Evolutionary conservation across 75 land plant genomes (phyloP), one percentile per base, ranked within the genome.

Genomic region (Sequoiadendron giganteum): DNA sequence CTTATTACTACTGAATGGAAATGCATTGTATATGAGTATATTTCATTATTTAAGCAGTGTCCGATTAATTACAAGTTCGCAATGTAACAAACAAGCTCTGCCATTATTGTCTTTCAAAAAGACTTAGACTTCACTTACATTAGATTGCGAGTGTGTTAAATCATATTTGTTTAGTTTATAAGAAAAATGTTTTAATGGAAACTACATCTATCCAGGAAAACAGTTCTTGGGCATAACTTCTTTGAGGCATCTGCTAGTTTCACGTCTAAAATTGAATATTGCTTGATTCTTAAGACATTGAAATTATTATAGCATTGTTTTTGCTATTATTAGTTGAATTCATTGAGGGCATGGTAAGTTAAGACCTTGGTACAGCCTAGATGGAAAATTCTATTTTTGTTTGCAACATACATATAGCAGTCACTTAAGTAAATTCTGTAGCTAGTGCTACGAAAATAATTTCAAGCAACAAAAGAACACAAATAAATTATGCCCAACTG

Each of bases 71-170:
- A 2, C 49, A 43, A 81, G 45, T 25, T 28, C 10, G 21, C 49
- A 81, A 81, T 43, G 49, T 21, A 81, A 43, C 83, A 81, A 82
- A 47, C 11, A 82, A 82, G 30, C 47, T 82, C 34, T 82, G 30
- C 32, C 52, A 45, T 14, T 47, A 45, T 47, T n/a, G 21, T 11
- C 84, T 82, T 82, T 47, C 47, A 10, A 47, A 82, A 28, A 43
- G 47, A 79, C 47, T 9, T 42, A 42, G 47, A 39, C 45, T 40
- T 79, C n/a, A 79, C 45, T 42, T 79, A 11, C 82, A 39, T 40
- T 79, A 79, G 45, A 25, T 42, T 25, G 40, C 21, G 28, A 79
- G 10, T 9, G 25, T 42, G 45, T 39, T 79, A 21, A 36, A 79
- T 79, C 47, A 79, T 40, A 79, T 42, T 79, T 42, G 82, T 39